Conservation (phyloP, 495 filamentous ascomycete species). For the Aspergillus sclerotiicarbonarius region DNA sequence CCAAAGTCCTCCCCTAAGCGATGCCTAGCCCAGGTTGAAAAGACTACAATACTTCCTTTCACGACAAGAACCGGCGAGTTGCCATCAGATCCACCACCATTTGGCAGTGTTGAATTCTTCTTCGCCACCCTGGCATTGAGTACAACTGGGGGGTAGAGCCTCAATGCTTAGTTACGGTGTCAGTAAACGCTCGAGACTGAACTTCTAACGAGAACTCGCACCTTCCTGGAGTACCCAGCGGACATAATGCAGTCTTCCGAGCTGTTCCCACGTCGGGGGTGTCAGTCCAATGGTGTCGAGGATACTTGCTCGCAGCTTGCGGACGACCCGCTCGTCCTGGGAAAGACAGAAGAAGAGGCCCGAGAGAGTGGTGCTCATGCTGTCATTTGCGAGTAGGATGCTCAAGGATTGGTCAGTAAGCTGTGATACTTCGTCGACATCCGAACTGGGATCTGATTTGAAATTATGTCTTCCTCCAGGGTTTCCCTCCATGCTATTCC, state of each 20-base stretch:
- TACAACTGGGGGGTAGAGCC: constrained; percentile 46
- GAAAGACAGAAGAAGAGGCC: constrained; percentile 18
- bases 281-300: constrained; percentile 9
- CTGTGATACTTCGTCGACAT: background rate
- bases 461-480: background rate
- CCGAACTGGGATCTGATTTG: background rate
- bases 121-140: constrained; percentile 44
- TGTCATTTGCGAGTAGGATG: constrained; percentile 20
- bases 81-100: constrained; percentile 52
- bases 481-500: background rate
- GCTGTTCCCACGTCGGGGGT: constrained; percentile 18
- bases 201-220: background rate
- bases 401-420: constrained; percentile 14
- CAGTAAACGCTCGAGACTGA: background rate
- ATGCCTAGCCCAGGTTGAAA: constrained; percentile 20
- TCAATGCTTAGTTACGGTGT: background rate
- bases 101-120: constrained; percentile 48
- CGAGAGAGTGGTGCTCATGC: constrained; percentile 17
- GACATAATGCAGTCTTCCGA: constrained; percentile 16
- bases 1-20: constrained; percentile 26
- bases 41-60: constrained; percentile 16
- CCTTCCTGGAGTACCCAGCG: constrained; percentile 5
- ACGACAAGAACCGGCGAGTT: constrained; percentile 33
- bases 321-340: constrained; percentile 9
- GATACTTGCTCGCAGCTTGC: constrained; percentile 17